These are phyloP conservation scores for Jaapia argillacea DNA, from an alignment of 768 basidiomycete species.

Conservation along the genomic window DNA sequence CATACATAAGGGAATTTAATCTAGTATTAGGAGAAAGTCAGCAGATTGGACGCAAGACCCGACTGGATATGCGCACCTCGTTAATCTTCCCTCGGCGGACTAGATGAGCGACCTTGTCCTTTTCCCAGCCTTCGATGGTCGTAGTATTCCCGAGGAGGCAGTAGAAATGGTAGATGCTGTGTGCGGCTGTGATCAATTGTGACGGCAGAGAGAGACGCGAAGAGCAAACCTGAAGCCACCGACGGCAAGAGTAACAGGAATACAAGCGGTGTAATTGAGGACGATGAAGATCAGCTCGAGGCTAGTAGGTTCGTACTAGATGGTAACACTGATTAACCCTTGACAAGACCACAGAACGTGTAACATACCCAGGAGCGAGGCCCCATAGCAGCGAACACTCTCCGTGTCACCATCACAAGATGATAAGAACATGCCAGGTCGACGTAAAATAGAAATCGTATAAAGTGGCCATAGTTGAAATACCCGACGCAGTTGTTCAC, in stretches of 20 bases:
- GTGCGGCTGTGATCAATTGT: slow-evolving; percentile 8
- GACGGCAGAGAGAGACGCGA: background rate
- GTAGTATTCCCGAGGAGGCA: slow-evolving; percentile 73
- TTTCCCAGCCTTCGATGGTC: slow-evolving; percentile 97
- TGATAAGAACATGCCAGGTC: slow-evolving; percentile 88
- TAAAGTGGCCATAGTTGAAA: slow-evolving; percentile 79
- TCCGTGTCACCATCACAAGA: slow-evolving; percentile 64
- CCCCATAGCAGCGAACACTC: slow-evolving; percentile 41
- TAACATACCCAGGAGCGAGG: slow-evolving; percentile 42
- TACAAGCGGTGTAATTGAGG: slow-evolving; percentile 75
- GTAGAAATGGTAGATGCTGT: slow-evolving; percentile 81
- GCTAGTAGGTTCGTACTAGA: slow-evolving; percentile 58
- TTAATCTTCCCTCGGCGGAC: slow-evolving; percentile 78
- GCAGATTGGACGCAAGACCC: background rate
- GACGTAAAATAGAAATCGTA: slow-evolving; percentile 89
- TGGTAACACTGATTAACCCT: background rate
- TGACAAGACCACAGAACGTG: background rate
- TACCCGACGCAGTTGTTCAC: slow-evolving; percentile 93
- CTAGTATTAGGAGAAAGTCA: slow-evolving; percentile 24
- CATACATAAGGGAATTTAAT: slow-evolving; percentile 90
- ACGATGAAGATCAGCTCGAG: slow-evolving; percentile 77
- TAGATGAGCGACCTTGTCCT: slow-evolving; percentile 85
- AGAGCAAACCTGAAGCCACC: slow-evolving; percentile 74
- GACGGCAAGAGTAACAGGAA: slow-evolving; percentile 80
- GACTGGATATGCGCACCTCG: slow-evolving; percentile 35